Evolutionary conservation across 2,329 filamentous ascomycete species (phyloP), one percentile per base, ranked within the genome.

Genomic region (Fusarium foetens): DNA sequence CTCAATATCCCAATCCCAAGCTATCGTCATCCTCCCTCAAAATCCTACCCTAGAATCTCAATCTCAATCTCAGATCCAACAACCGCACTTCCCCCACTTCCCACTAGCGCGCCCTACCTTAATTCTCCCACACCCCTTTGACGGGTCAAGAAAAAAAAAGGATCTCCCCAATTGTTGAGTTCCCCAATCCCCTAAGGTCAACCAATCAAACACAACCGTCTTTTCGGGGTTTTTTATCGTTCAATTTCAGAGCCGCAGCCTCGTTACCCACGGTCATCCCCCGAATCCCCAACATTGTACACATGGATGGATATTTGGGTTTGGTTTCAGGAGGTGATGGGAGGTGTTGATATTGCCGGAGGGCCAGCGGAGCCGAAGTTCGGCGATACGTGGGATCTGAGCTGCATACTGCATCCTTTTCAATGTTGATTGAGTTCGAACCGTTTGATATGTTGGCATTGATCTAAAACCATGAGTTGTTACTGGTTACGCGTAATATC

Each of bases 131-230:
- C 60, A 35, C 63, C 70, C 63, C 52, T 52, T 31, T 16, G 19
- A 53, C 49, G 23, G 33, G 23, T 39, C 35, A 2, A 31, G 19
- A 27, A 54, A 57, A 63, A 70, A 73, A 73, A 60, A 58, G 55
- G 63, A 23, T 51, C 66, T 70, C 77, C 77, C 77, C 77, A 78
- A 78, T 78, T 78, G 77, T 79, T 79, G 77, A 79, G 77, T 76
- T 71, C 66, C 71, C 66, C 74, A 74, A 75, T 71, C 73, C 62
- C 59, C 43, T 35, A 52, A 36, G 23, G 48, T 43, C 62, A 27
- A 49, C 75, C 71, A 77, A 75, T 72, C 71, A 53, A 53, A 58
- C 53, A 61, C 2, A 33, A 19, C 21, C 16, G 23, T 33, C 21
- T 31, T 58, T 46, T 63, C 54, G 59, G 63, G 39, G 35, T 21